A percentile compares a stretch with the other conserved stretches of the same genome.
Evolutionary conservation across 805 yeast genomes (phyloP).

Genomic region (Wilhelminamyces savonicus): DNA sequence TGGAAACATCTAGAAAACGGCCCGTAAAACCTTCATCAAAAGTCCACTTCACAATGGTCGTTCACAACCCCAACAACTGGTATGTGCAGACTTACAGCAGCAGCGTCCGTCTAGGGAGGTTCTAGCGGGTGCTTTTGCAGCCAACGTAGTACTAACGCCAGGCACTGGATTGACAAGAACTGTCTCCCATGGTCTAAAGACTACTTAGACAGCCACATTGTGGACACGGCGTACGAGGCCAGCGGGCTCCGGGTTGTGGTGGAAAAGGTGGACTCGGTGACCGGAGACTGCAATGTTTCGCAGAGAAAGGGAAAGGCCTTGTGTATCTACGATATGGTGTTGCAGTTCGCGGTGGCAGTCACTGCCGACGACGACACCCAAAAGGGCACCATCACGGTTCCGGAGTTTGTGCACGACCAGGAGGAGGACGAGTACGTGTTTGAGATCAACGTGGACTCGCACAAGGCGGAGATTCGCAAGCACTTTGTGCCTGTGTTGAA

Average conservation of each 20-base stretch:
- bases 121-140: not conserved
- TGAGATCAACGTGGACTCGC: conserved; percentile 33
- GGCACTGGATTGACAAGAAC: conserved; percentile 72
- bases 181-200: conserved; percentile 58
- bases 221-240: conserved; percentile 17
- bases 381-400: conserved; percentile 43
- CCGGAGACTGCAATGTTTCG: conserved; percentile 78
- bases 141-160: conserved; percentile 21
- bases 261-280: conserved; percentile 33
- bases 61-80: conserved; percentile 69
- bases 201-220: conserved; percentile 39
- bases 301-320: conserved; percentile 79
- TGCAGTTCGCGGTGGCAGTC: conserved; percentile 39
- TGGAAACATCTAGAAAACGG: no score
- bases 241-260: conserved; percentile 12
- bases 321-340: conserved; percentile 63
- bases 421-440: conserved; percentile 58
- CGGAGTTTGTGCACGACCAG: conserved; percentile 76
- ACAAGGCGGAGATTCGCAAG: conserved; percentile 38
- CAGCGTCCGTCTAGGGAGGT: not conserved
- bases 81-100: conserved; percentile 18
- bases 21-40: no score
- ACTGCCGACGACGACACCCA: conserved; percentile 21
- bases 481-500: conserved; percentile 48
- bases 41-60: no score